phyloP scores from a whole-genome alignment of 352 stramenopile species.

The Blastocystis hominis region DNA sequence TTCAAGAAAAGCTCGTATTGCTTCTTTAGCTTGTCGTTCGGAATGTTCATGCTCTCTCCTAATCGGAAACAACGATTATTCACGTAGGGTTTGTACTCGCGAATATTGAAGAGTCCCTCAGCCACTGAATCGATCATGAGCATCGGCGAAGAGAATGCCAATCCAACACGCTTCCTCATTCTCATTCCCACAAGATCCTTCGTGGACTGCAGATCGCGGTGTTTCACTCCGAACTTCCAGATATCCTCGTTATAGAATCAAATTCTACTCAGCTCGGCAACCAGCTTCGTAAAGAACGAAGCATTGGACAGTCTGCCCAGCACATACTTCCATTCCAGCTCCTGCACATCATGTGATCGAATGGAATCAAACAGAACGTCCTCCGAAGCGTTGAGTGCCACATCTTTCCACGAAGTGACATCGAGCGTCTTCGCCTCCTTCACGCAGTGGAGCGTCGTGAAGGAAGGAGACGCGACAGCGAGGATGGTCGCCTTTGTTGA shows the following conservation, averaged over 20 bases:
- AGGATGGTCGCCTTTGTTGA: slow-evolving; percentile 61
- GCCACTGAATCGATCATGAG: too few relatives aligned
- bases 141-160: too few relatives aligned
- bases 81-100: too few relatives aligned
- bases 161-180: too few relatives aligned
- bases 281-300: slow-evolving; percentile 62
- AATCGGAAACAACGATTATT: too few relatives aligned
- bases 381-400: slow-evolving; percentile 64
- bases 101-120: too few relatives aligned
- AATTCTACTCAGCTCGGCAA: slow-evolving; percentile 62
- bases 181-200: slow-evolving; percentile 59
- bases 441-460: slow-evolving; percentile 61
- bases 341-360: slow-evolving; percentile 58
- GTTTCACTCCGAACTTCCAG: slow-evolving; percentile 66
- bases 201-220: slow-evolving; percentile 64
- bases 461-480: slow-evolving; percentile 60
- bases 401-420: slow-evolving; percentile 67
- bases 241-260: slow-evolving; percentile 63
- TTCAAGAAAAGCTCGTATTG: too few relatives aligned
- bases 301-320: slow-evolving; percentile 65
- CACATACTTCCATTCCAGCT: slow-evolving; percentile 62
- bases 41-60: too few relatives aligned
- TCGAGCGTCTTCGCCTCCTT: slow-evolving; percentile 63
- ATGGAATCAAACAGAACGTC: slow-evolving; percentile 64
- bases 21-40: too few relatives aligned